Evolutionary conservation across 306 rosid genomes (phyloP).

Genomic region (Arachis stenosperma): DNA sequence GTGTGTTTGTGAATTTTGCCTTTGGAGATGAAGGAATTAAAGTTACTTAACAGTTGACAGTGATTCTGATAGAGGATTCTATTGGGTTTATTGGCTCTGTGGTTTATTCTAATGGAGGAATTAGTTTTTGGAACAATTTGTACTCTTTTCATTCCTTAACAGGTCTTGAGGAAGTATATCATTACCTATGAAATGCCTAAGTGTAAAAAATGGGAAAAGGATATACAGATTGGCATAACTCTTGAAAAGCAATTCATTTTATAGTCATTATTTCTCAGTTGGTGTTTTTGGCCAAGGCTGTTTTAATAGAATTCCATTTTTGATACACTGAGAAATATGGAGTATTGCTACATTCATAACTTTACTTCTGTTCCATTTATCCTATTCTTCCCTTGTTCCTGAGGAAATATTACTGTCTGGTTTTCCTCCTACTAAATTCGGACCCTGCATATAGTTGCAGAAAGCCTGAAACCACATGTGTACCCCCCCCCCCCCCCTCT

Average conservation of each 20-base stretch:
- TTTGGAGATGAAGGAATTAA: too few relatives aligned
- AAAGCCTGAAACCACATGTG: neutral
- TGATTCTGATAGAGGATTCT: too few relatives aligned
- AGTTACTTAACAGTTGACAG: too few relatives aligned
- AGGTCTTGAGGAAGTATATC: too few relatives aligned
- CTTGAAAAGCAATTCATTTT: neutral
- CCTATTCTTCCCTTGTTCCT: neutral
- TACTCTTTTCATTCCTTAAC: too few relatives aligned
- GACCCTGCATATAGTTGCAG: neutral
- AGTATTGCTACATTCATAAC: neutral
- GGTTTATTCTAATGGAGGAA: too few relatives aligned
- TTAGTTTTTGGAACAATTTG: too few relatives aligned
- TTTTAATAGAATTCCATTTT: neutral
- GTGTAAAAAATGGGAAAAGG: neutral
- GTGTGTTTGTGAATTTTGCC: too few relatives aligned
- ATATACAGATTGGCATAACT: neutral
- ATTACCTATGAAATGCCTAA: too few relatives aligned
- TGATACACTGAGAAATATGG: neutral
- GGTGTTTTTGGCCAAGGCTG: neutral
- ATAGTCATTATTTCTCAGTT: neutral
- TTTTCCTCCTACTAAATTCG: neutral
- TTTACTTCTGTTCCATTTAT: neutral
- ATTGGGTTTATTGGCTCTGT: too few relatives aligned
- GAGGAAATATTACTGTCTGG: conserved; percentile 13
- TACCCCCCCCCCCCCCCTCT: neutral